Conservation (phyloP, 108 stramenopile genomes). For the Skeletonema grethae region DNA sequence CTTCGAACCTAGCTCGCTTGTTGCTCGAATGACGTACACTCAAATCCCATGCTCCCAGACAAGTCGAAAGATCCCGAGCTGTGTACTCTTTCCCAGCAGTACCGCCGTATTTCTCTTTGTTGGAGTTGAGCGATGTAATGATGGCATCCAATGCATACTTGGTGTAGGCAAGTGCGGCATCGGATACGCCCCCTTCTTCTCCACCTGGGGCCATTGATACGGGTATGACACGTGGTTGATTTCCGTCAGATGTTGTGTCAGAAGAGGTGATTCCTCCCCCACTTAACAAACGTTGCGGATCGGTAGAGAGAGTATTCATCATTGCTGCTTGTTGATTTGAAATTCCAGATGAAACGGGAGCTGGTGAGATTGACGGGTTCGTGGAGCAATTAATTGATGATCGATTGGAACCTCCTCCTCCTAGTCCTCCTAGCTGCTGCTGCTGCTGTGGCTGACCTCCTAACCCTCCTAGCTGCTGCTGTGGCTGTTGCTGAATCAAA, state of each 20-base stretch:
- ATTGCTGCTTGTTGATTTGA: neutral
- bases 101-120: neutral
- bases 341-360: neutral
- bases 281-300: too few relatives aligned
- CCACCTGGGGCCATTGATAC: neutral
- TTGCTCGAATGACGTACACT: conserved; percentile 9
- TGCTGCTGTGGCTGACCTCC: neutral
- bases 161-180: conserved; percentile 40
- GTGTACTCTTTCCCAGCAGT: conserved; percentile 22
- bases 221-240: neutral
- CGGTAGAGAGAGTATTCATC: neutral
- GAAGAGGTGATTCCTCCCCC: neutral
- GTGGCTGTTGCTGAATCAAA: conserved; percentile 3
- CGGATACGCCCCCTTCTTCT: conserved; percentile 29
- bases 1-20: conserved; percentile 4
- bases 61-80: conserved; percentile 42
- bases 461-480: neutral
- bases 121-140: conserved; percentile 23
- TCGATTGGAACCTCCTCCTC: neutral
- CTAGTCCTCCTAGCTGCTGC: neutral
- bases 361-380: neutral
- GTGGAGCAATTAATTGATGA: neutral
- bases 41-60: conserved; percentile 47
- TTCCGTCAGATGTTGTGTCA: neutral
- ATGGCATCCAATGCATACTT: conserved; percentile 45